Percentiles rank a stretch among this genome's conserved stretches.
Conservation (phyloP, 495 filamentous ascomycete species). For the Trichoderma orchidacearum region DNA sequence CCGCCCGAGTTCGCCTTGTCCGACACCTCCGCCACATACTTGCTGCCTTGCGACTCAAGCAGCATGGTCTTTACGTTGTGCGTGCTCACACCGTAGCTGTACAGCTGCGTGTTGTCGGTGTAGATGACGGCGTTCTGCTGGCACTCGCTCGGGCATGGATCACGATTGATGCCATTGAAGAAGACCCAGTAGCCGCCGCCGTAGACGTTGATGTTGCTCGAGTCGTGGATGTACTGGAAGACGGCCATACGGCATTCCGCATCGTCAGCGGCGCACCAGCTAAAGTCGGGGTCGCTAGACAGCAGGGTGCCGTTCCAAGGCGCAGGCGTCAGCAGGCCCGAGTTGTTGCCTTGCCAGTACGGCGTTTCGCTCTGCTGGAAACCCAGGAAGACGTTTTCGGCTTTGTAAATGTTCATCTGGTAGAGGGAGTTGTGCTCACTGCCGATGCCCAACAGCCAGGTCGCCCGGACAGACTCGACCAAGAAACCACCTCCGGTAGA, state of each 20-base stretch:
- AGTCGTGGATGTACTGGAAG: constrained; percentile 27
- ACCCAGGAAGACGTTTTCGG: constrained; percentile 30
- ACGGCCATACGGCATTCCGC: constrained; percentile 31
- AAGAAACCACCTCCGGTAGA: constrained; percentile 7
- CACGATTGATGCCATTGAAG: constrained; percentile 24
- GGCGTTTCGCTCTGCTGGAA: constrained; percentile 32
- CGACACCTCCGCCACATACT: neutral
- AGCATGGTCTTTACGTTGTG: constrained; percentile 29
- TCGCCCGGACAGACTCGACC: constrained; percentile 7
- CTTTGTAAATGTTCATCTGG: constrained; percentile 34
- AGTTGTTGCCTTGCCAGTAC: constrained; percentile 31
- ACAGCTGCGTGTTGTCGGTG: constrained; percentile 22
- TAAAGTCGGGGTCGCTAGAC: constrained; percentile 33
- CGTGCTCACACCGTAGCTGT: constrained; percentile 29
- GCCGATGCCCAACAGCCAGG: constrained; percentile 10
- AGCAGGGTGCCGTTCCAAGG: constrained; percentile 24
- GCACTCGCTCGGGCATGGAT: constrained; percentile 20
- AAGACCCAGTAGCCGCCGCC: constrained; percentile 38
- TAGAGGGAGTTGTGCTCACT: constrained; percentile 31
- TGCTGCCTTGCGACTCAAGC: constrained; percentile 12
- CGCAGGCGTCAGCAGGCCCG: constrained; percentile 22
- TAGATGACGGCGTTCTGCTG: constrained; percentile 29
- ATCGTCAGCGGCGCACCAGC: constrained; percentile 23
- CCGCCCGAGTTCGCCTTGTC: constrained; percentile 4
- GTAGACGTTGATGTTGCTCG: constrained; percentile 30